These are phyloP conservation scores for Ziziphus jujuba DNA, from an alignment of 306 rosid genomes.

Conservation along the genomic window DNA sequence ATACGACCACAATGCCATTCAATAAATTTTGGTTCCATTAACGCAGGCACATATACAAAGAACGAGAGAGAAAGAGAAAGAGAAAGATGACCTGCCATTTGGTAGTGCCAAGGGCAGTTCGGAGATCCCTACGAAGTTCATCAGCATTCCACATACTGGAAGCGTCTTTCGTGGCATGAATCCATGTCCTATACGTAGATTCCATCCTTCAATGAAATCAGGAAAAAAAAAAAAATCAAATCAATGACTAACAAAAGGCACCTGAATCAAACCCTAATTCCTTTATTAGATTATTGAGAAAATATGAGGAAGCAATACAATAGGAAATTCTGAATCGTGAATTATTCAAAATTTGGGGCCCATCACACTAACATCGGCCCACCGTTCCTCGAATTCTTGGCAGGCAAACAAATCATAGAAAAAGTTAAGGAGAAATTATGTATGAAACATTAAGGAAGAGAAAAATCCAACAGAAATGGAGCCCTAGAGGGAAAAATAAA, in stretches of 20 bases:
- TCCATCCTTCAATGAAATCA: constrained; percentile 70
- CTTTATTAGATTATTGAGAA: not conserved
- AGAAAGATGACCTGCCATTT: constrained; percentile 84
- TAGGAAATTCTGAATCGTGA: not conserved
- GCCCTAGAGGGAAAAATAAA: not conserved
- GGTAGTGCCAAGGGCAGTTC: constrained; percentile 85
- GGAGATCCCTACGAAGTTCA: constrained; percentile 77
- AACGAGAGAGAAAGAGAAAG: not conserved
- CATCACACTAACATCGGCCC: not conserved
- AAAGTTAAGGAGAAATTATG: not conserved
- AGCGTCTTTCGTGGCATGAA: constrained; percentile 54
- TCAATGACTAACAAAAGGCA: not conserved
- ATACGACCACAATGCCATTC: not conserved
- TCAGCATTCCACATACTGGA: constrained; percentile 60
- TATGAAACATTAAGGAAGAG: not conserved
- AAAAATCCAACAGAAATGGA: constrained; percentile 4
- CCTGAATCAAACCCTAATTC: not conserved
- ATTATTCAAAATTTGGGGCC: constrained; percentile 6
- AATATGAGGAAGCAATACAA: not conserved
- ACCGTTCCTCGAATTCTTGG: not conserved
- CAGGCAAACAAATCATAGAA: not conserved
- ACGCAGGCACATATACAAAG: no score
- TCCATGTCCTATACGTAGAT: constrained; percentile 80
- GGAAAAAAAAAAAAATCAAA: not conserved
- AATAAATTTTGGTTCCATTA: not conserved